Evolutionary conservation across 108 stramenopile genomes (phyloP), one percentile per base, ranked within the genome.

Genomic region (Discostella pseudostelligera): DNA sequence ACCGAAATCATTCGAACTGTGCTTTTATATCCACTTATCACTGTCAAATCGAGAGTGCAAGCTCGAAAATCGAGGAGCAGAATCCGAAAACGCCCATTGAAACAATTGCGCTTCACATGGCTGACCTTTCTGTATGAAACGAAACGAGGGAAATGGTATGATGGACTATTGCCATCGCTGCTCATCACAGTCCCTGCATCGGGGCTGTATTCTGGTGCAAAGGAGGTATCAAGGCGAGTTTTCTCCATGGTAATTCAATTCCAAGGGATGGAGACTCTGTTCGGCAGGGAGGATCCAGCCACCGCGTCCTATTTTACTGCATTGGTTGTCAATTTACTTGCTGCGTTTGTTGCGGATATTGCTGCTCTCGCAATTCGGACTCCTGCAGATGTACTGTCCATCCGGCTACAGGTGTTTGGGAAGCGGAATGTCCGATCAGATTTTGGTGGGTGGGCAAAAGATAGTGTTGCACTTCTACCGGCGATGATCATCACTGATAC

Each of bases 181-280:
- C 68, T 93, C 3, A 62, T 90, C 9, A 74, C 87, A 14, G 89
- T 85, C 6, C 92, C 92, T 8, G 86, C 89, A 4, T 88, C 89
- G 19, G 92, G 92, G 5, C 72, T 89, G 22, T 93, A 88, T 46
- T 87, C 82, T 45, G 92, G 92, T 10, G 76, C 83, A 16, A 81
- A 86, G 44, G 92, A 93, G 48, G 83, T 93, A 22, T 71, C 80
- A 13, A 80, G 81, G 47, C 74, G 89, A 39, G 49, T 69, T 22
- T 55, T 93, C n/a, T 58, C 65, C 13, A 74, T 72, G 58, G 76
- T 74, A 10, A 65, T 81, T 14, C 42, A 47, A 20, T 35, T 61
- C n/a, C 64, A 73, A 26, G 29, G 42, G 4, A 17, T 76, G 22
- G 19, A 50, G 1, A 42, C 29, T 16, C 19, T 69, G 0, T 54